Conservation (phyloP, 352 stramenopile genomes). For the Phytophthora pinifolia region DNA sequence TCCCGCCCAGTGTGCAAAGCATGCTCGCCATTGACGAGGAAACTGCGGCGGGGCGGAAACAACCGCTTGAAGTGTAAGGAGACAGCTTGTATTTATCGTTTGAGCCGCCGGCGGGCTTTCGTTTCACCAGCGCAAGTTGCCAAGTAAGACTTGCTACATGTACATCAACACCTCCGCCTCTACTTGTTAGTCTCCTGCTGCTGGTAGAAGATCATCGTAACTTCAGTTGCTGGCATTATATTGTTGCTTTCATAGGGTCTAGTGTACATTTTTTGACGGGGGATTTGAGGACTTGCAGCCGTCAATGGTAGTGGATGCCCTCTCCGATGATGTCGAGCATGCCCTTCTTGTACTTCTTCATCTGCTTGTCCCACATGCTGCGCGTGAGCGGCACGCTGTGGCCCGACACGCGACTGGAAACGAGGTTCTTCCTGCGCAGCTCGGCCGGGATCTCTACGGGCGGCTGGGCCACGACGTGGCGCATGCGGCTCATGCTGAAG, state of each 20-base stretch:
- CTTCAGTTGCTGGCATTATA: not conserved
- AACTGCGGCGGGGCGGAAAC: slow-evolving; percentile 25
- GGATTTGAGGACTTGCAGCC: not conserved
- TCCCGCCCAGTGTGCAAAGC: slow-evolving; percentile 50
- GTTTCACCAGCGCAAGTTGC: too few species aligned
- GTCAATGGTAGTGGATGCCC: slow-evolving; percentile 39
- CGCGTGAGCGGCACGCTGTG: slow-evolving; percentile 62
- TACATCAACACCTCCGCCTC: not conserved
- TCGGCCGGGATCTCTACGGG: slow-evolving; percentile 51
- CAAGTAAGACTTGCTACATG: too few species aligned
- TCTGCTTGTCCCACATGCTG: slow-evolving; percentile 66
- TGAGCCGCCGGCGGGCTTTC: too few species aligned
- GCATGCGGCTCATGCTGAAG: slow-evolving; percentile 72
- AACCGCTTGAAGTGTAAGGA: slow-evolving; percentile 36
- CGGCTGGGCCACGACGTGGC: slow-evolving; percentile 40
- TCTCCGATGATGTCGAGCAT: slow-evolving; percentile 53
- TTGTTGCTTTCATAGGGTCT: slow-evolving; percentile 5
- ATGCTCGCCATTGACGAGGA: slow-evolving; percentile 63
- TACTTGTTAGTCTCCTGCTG: too few species aligned
- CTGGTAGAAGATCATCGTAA: too few species aligned
- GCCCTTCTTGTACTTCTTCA: slow-evolving; percentile 36
- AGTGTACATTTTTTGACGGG: slow-evolving; percentile 4
- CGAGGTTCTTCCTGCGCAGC: slow-evolving; percentile 36
- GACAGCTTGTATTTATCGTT: slow-evolving; percentile 29
- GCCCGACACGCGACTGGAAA: slow-evolving; percentile 43